phyloP scores from a whole-genome alignment of 495 filamentous ascomycete species.

The Xylaria scruposa region DNA sequence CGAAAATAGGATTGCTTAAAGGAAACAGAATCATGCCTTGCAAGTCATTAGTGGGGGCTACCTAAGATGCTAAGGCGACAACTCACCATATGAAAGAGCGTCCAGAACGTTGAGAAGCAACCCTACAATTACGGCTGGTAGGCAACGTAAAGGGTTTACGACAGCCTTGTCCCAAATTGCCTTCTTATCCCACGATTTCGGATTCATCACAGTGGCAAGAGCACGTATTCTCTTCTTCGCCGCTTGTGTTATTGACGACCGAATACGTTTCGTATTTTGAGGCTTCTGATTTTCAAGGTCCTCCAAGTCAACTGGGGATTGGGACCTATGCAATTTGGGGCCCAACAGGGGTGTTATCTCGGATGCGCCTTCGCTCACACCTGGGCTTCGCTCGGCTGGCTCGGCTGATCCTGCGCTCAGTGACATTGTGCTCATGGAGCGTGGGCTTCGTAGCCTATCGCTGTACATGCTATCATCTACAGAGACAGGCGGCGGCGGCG shows the following conservation, averaged over 20 bases:
- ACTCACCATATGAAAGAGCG: conserved; percentile 86
- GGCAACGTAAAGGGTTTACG: conserved; percentile 67
- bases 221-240: conserved; percentile 29
- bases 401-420: background rate
- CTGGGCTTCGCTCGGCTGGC: background rate
- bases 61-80: background rate
- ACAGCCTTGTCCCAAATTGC: conserved; percentile 69
- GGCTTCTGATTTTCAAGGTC: conserved; percentile 54
- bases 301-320: conserved; percentile 35
- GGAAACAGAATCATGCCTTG: conserved; percentile 93
- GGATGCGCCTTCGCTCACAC: conserved; percentile 33
- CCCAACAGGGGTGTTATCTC: conserved; percentile 49
- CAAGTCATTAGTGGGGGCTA: conserved; percentile 24
- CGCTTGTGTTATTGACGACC: conserved; percentile 21
- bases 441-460: conserved; percentile 27
- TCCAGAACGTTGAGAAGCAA: conserved; percentile 91
- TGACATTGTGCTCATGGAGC: conserved; percentile 17
- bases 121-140: conserved; percentile 88
- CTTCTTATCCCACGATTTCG: conserved; percentile 74
- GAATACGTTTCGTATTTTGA: conserved; percentile 1
- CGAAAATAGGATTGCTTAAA: conserved; percentile 82
- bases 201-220: conserved; percentile 49
- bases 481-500: conserved; percentile 16
- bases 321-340: conserved; percentile 35
- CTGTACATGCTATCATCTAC: conserved; percentile 3